phyloP scores from a whole-genome alignment of 371 early-diverging fungal species.

The Mortierella sp. region DNA sequence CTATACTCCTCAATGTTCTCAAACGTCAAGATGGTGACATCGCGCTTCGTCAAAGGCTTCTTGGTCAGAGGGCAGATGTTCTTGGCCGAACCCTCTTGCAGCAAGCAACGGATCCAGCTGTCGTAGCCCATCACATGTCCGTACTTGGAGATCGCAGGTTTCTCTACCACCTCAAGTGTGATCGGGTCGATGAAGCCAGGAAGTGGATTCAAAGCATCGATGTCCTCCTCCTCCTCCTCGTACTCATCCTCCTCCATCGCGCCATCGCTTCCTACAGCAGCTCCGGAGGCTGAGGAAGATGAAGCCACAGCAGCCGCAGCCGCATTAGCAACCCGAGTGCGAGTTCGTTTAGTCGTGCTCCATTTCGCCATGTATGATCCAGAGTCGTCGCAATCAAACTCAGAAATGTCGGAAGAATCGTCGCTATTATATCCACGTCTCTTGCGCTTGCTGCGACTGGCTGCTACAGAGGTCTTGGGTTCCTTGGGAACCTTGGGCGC shows the following conservation, averaged over 20 bases:
- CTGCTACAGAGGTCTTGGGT: conserved; percentile 53
- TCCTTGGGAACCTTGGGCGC: conserved; percentile 44
- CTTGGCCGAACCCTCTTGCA: conserved; percentile 75
- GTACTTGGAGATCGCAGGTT: conserved; percentile 95
- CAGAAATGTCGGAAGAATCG: conserved; percentile 67
- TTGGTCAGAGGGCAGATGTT: conserved; percentile 96
- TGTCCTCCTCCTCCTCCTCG: conserved; percentile 46
- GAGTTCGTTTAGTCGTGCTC: conserved; percentile 60
- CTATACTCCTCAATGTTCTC: conserved; percentile 91
- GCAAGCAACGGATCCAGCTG: conserved; percentile 93
- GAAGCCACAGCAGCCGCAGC: conserved; percentile 21
- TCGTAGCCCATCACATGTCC: conserved; percentile 97
- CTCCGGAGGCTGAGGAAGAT: conserved; percentile 23
- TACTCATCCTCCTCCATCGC: conserved; percentile 47
- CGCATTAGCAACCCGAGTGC: conserved; percentile 40
- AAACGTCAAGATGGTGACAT: conserved; percentile 83
- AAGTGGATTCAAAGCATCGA: conserved; percentile 79
- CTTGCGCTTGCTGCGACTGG: conserved; percentile 59
- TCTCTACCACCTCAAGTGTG: conserved; percentile 89
- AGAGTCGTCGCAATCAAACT: conserved; percentile 72
- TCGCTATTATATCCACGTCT: conserved; percentile 62
- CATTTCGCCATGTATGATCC: conserved; percentile 71
- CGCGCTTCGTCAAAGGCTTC: conserved; percentile 90
- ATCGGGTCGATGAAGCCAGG: conserved; percentile 95
- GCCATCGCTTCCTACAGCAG: conserved; percentile 26